Percentiles rank a stretch among this genome's conserved stretches.
These are phyloP conservation scores for Skeletonema menzelii DNA, from an alignment of 108 stramenopile genomes.

Conservation along the genomic window DNA sequence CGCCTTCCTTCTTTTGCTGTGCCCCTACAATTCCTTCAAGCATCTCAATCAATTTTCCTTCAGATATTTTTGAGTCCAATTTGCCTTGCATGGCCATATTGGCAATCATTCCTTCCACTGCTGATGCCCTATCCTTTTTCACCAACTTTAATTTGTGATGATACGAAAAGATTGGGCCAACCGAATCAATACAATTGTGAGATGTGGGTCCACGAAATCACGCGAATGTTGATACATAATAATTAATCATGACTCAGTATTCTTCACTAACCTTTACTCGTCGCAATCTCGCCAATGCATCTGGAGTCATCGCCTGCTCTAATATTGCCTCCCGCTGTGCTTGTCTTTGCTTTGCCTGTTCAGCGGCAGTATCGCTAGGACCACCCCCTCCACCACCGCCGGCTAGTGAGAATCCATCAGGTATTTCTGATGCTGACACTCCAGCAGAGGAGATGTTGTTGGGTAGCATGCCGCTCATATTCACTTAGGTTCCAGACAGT, in stretches of 20 bases:
- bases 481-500: too few species aligned
- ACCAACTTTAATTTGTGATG: conserved; percentile 50
- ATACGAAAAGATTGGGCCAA: not conserved
- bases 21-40: conserved; percentile 71
- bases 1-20: conserved; percentile 31
- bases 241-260: not conserved
- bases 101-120: conserved; percentile 63
- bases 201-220: not conserved
- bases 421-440: conserved; percentile 45
- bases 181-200: not conserved
- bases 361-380: conserved; percentile 5
- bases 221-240: not conserved
- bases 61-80: conserved; percentile 76
- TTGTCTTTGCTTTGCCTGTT: conserved; percentile 41
- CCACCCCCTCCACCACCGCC: conserved; percentile 13
- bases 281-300: conserved; percentile 78
- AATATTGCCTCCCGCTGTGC: conserved; percentile 75
- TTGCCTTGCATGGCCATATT: conserved; percentile 82
- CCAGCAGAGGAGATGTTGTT: conserved; percentile 18
- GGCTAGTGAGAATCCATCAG: conserved; percentile 51
- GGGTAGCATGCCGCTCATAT: conserved; percentile 28
- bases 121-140: conserved; percentile 57
- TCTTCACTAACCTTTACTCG: conserved; percentile 60
- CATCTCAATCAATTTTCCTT: conserved; percentile 84
- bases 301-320: conserved; percentile 75